A percentile compares a stretch with the other conserved stretches of the same genome.
phyloP scores from a whole-genome alignment of 257 asterid genomes.

The Sherardia arvensis region DNA sequence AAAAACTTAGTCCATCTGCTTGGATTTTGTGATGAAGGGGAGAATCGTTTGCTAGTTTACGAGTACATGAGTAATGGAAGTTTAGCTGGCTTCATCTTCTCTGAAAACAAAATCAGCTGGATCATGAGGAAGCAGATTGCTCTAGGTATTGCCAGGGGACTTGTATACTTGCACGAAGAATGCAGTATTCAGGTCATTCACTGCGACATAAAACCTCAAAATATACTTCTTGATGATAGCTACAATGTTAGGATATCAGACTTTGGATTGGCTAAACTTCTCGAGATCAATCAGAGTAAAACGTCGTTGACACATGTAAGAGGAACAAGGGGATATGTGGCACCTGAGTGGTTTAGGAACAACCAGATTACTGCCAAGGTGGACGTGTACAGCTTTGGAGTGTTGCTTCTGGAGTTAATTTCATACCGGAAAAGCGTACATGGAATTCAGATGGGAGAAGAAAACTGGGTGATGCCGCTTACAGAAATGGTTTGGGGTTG shows the following conservation, averaged over 20 bases:
- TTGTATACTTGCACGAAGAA: background rate
- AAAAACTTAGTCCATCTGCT: slow-evolving; percentile 28
- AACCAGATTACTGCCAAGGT: background rate
- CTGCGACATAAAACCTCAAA: background rate
- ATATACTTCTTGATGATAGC: slow-evolving; percentile 31
- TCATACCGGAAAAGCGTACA: background rate
- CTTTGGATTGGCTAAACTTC: slow-evolving; percentile 34
- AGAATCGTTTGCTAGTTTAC: slow-evolving; percentile 21
- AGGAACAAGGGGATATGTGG: background rate
- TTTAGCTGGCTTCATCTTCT: slow-evolving; percentile 22
- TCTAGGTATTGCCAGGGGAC: slow-evolving; percentile 20
- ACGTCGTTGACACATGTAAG: background rate
- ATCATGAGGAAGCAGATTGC: slow-evolving; percentile 36
- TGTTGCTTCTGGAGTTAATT: background rate
- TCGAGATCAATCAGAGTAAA: slow-evolving; percentile 2
- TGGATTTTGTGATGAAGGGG: slow-evolving; percentile 17
- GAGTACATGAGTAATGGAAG: slow-evolving; percentile 18
- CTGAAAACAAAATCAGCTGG: slow-evolving; percentile 35
- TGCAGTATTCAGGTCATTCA: background rate
- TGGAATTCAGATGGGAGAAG: slow-evolving; percentile 1
- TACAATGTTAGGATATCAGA: slow-evolving; percentile 24
- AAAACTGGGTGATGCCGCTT: slow-evolving; percentile 12
- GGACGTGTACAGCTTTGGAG: background rate
- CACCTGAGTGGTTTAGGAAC: slow-evolving; percentile 26
- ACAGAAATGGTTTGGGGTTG: slow-evolving; percentile 48